phyloP scores from a whole-genome alignment of 495 filamentous ascomycete genomes.

The Diplogelasinospora grovesii region DNA sequence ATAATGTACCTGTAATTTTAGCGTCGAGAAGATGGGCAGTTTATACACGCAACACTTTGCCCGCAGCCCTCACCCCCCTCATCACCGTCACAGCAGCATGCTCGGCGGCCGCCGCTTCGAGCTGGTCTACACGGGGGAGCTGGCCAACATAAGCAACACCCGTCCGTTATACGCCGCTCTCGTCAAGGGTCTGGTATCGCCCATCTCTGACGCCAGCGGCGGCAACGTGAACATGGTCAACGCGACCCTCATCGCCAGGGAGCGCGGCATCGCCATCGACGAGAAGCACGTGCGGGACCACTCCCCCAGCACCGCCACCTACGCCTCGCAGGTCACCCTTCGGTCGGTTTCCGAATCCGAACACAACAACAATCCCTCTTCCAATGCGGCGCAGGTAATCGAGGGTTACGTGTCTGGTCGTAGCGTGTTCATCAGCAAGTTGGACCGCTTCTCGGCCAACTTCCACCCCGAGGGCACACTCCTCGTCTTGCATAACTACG shows the following conservation, averaged over 20 bases:
- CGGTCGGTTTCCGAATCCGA: no score
- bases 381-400: slow-evolving; percentile 50
- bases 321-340: slow-evolving; percentile 57
- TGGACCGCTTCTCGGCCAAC: slow-evolving; percentile 56
- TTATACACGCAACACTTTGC: slow-evolving; percentile 66
- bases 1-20: no score
- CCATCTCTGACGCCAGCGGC: slow-evolving; percentile 51
- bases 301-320: slow-evolving; percentile 44
- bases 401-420: slow-evolving; percentile 57
- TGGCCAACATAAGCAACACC: slow-evolving; percentile 56
- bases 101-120: slow-evolving; percentile 55
- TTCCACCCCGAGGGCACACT: slow-evolving; percentile 60
- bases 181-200: slow-evolving; percentile 57
- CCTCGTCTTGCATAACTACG: slow-evolving; percentile 63
- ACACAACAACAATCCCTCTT: no score
- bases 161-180: slow-evolving; percentile 64
- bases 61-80: no score
- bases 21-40: slow-evolving; percentile 60
- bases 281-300: slow-evolving; percentile 53
- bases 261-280: slow-evolving; percentile 62
- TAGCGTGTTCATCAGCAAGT: slow-evolving; percentile 53
- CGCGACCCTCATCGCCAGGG: slow-evolving; percentile 58
- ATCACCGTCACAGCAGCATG: slow-evolving; percentile 19
- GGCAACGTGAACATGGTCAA: slow-evolving; percentile 71
- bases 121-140: slow-evolving; percentile 59